Conservation (phyloP, 192 early-diverging fungal species). For the Coemansia sp. region DNA sequence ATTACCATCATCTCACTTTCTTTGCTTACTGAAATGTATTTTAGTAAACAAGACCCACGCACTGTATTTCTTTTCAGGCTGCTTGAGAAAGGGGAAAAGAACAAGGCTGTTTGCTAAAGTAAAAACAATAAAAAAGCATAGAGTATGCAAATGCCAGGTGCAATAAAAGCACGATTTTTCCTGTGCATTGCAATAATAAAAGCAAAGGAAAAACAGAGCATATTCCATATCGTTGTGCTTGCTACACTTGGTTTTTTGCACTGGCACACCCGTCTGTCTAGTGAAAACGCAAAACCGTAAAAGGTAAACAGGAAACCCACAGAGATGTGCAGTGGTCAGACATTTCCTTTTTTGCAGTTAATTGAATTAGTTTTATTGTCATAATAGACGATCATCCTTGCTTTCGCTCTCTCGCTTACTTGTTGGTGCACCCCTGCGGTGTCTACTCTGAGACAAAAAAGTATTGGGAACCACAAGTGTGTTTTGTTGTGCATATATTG, state of each 20-base stretch:
- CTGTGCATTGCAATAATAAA: background rate
- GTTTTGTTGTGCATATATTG: conserved; percentile 1
- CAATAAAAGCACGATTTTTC: background rate
- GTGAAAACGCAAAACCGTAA: background rate
- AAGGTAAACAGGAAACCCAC: background rate
- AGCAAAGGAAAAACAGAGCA: background rate
- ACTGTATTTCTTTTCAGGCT: background rate
- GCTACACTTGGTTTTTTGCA: background rate
- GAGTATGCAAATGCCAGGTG: background rate
- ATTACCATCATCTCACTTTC: too few relatives aligned
- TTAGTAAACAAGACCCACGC: too few relatives aligned
- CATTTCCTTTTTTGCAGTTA: background rate
- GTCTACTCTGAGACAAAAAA: too few relatives aligned
- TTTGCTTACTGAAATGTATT: too few relatives aligned
- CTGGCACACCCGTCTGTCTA: background rate
- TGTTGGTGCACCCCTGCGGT: too few relatives aligned
- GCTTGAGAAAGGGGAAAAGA: background rate
- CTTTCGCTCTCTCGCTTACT: background rate
- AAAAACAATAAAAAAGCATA: conserved; percentile 2
- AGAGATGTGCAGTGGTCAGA: background rate
- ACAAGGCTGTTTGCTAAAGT: background rate
- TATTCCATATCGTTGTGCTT: background rate
- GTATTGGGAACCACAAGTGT: background rate
- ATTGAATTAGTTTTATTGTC: background rate
- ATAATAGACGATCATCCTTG: background rate